Base-by-base conservation (phyloP, 768 basidiomycete species). In the Leccinum uliginosum region DNA sequence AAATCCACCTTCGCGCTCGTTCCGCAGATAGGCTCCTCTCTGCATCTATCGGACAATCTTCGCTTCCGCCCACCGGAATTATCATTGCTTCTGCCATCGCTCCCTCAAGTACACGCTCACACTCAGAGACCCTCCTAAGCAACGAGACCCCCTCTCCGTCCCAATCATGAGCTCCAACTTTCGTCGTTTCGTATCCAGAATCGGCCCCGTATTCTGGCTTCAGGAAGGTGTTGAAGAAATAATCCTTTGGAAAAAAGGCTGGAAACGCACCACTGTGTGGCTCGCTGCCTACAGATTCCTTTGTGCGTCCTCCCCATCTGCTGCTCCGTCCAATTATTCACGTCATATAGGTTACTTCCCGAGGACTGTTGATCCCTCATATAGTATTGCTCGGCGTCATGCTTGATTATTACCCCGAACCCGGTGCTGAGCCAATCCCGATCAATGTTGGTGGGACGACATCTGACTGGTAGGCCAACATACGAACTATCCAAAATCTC, bases 401-500 rank as follows among this genome's bases (percentile, higher is more conserved):
- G 35, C 80, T 93, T 1, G 74, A 78, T 5, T 82, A 82, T 2
- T 85, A 91, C 64, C 85, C 87, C 3, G 57, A 57, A 26, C 64
- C 64, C 0, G 68, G 61, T 10, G 66, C 73, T 0, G 70, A 76
- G 2, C 67, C 76, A 2, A 67, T 70, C 0, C 73, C 73, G 9
- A 66, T 74, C 15, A 72, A 74, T 19, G 65, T 77, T 1, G 65
- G 79, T 3, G 89, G 92, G 63, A 87, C 85, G 4, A 82, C 83
- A 11, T 79, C 85, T 0, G 87, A 90, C 56, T 94, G 91, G 86
- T 86, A 88, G 58, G 87, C 89, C 15, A 96, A 94, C 60, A 74
- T 95, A 3, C 92, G 94, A 72, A 92, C 80, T 1, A 89, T 95
- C 27, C 93, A 95, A 67, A 95, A 95, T 62, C 80, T 95, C 29